Conservation (phyloP, 164 flowering plant species). For the Tetrastigma voinierianum region DNA sequence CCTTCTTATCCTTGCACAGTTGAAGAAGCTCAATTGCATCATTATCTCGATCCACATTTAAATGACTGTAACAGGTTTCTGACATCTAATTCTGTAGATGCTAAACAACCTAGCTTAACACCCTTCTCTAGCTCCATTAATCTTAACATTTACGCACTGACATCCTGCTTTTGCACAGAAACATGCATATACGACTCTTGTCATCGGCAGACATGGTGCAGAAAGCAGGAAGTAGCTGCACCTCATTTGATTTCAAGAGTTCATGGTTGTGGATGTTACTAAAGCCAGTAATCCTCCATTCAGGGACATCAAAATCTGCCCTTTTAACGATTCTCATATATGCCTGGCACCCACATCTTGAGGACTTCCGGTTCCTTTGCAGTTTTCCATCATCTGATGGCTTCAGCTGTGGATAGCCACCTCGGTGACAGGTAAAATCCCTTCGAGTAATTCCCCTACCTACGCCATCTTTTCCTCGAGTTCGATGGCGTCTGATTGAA, state of each 20-base stretch:
- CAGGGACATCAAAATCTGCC: slow-evolving; percentile 76
- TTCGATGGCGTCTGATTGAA: slow-evolving; percentile 79
- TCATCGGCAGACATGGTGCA: slow-evolving; percentile 68
- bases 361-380: slow-evolving; percentile 78
- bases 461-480: slow-evolving; percentile 86
- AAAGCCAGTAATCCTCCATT: slow-evolving; percentile 85
- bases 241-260: slow-evolving; percentile 58
- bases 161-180: slow-evolving; percentile 85
- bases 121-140: slow-evolving; percentile 84
- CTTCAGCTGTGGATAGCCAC: slow-evolving; percentile 74
- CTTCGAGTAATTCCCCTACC: slow-evolving; percentile 80
- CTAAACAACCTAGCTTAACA: slow-evolving; percentile 67
- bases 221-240: slow-evolving; percentile 58
- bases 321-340: slow-evolving; percentile 76
- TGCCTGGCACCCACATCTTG: slow-evolving; percentile 85
- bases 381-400: slow-evolving; percentile 69
- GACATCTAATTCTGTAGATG: slow-evolving; percentile 76
- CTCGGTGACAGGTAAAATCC: slow-evolving; percentile 87
- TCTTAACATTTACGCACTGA: slow-evolving; percentile 80
- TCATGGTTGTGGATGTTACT: slow-evolving; percentile 81
- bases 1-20: slow-evolving; percentile 80
- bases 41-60: slow-evolving; percentile 59
- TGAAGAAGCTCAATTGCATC: slow-evolving; percentile 68
- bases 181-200: slow-evolving; percentile 80
- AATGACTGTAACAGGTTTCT: slow-evolving; percentile 76